Evolutionary conservation across 306 rosid genomes (phyloP).

Genomic region (Dryas alaskensis): DNA sequence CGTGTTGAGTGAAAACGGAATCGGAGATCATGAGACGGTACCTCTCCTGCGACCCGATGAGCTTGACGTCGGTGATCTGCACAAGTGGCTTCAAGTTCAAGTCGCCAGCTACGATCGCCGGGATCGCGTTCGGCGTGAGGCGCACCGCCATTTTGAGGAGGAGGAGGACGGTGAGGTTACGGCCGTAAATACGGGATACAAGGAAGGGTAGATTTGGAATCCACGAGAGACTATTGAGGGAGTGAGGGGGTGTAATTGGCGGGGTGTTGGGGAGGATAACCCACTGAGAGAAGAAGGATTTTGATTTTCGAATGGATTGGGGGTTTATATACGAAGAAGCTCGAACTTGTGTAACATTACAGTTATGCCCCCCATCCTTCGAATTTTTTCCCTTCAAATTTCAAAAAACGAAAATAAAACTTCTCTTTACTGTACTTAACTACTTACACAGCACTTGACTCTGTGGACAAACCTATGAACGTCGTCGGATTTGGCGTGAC

Average conservation of each 20-base stretch:
- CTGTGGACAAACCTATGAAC: too few relatives aligned
- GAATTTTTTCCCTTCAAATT: background rate
- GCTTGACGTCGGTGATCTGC: slow-evolving; percentile 66
- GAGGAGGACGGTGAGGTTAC: background rate
- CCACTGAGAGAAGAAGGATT: slow-evolving; percentile 4
- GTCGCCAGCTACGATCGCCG: slow-evolving; percentile 63
- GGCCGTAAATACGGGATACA: background rate
- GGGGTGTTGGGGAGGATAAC: background rate
- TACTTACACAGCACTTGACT: too few relatives aligned
- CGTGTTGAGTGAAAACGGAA: slow-evolving; percentile 55
- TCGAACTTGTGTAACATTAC: background rate
- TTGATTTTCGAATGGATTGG: slow-evolving; percentile 3
- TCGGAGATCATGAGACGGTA: slow-evolving; percentile 78
- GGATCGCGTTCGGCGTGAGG: slow-evolving; percentile 77
- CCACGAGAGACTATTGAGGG: background rate
- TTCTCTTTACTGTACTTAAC: too few relatives aligned
- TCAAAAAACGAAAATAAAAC: too few relatives aligned
- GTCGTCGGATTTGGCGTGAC: too few relatives aligned
- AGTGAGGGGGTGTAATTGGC: slow-evolving; percentile 13
- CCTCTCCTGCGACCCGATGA: slow-evolving; percentile 60
- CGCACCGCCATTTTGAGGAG: slow-evolving; percentile 60
- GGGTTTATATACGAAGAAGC: background rate
- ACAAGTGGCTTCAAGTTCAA: slow-evolving; percentile 73
- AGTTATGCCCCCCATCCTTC: background rate
- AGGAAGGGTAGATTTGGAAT: slow-evolving; percentile 1